Evolutionary conservation across 305 asterid species (phyloP).

Genomic region (Nicotiana rustica): DNA sequence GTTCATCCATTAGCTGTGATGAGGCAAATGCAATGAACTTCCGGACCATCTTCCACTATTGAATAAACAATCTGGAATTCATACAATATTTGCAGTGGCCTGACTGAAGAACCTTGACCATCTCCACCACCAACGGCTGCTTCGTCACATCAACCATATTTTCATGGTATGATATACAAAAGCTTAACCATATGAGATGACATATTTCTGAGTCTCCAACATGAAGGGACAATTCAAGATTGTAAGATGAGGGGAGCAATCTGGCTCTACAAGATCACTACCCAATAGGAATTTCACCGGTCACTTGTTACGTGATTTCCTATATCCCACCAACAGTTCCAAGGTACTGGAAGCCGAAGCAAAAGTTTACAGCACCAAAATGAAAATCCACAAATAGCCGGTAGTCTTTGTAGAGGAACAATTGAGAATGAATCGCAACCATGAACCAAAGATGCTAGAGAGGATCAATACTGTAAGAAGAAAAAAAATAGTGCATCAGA

Average conservation of each 20-base stretch:
- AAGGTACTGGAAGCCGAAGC: neutral
- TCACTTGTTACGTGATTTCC: neutral
- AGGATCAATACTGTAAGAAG: neutral
- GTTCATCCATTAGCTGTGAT: neutral
- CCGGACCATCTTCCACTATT: neutral
- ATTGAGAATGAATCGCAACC: neutral
- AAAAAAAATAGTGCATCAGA: neutral
- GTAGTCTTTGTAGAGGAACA: neutral
- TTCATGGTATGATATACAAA: neutral
- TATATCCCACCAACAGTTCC: slow-evolving; percentile 8
- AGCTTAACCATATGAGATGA: neutral
- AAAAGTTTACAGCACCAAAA: neutral
- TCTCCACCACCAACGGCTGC: neutral
- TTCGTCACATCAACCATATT: neutral
- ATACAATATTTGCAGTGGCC: neutral
- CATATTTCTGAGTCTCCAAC: neutral
- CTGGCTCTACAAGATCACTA: neutral
- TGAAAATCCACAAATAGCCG: neutral
- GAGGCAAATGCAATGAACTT: neutral
- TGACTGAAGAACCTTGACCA: neutral
- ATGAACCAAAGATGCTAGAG: neutral
- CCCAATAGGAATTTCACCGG: neutral
- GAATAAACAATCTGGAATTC: neutral
- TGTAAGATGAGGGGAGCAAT: neutral
- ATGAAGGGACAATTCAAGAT: neutral